Percentiles rank a stretch among this genome's conserved stretches.
phyloP scores from a whole-genome alignment of 2,329 filamentous ascomycete genomes.

The Neopestalotiopsis clavispora region DNA sequence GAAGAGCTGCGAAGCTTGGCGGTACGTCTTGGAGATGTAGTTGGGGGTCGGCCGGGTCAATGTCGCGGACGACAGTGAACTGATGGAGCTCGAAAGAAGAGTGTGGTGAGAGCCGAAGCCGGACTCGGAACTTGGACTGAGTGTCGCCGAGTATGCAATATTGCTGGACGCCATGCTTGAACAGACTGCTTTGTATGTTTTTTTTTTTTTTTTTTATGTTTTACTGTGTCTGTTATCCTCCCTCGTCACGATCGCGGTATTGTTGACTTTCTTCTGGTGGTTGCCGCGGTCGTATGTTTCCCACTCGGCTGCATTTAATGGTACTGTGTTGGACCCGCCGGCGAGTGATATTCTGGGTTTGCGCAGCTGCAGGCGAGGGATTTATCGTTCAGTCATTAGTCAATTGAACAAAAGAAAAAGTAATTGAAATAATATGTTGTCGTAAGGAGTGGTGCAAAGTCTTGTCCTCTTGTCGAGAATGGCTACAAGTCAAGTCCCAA shows the following conservation, averaged over 20 bases:
- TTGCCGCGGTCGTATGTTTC: not conserved
- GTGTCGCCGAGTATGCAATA: constrained; percentile 13
- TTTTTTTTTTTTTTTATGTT: no score
- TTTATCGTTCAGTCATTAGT: not conserved
- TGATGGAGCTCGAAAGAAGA: constrained; percentile 68
- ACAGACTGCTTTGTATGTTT: no score
- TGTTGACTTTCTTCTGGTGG: not conserved
- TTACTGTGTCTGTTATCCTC: no score
- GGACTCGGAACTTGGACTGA: constrained; percentile 2
- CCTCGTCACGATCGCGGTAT: not conserved
- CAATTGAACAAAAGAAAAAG: not conserved
- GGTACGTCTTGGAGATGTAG: constrained; percentile 89
- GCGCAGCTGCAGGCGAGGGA: not conserved
- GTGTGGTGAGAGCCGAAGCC: constrained; percentile 22
- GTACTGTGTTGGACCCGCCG: not conserved
- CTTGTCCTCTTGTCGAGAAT: not conserved
- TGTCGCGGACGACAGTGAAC: constrained; percentile 64
- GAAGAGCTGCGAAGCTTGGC: constrained; percentile 92
- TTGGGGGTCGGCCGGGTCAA: constrained; percentile 66
- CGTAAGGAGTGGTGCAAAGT: not conserved
- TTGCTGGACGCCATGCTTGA: constrained; percentile 13
- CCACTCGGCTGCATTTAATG: not conserved
- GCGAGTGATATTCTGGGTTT: constrained; percentile 4
- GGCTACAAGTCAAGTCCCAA: not conserved
- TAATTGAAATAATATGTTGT: not conserved